Conservation (phyloP, 148 eudicot species). For the Drosera capensis region DNA sequence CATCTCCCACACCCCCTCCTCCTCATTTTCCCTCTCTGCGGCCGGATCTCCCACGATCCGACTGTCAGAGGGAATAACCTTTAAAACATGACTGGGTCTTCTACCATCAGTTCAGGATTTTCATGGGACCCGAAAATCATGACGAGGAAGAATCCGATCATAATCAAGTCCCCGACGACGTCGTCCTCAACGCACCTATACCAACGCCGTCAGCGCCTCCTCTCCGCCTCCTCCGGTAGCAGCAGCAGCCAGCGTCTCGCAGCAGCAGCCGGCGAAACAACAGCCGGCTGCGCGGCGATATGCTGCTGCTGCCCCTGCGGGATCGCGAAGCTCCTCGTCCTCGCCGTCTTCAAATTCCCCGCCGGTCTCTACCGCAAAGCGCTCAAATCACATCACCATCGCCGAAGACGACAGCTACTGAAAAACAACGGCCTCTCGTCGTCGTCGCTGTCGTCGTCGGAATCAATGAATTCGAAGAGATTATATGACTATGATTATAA, state of each 20-base stretch:
- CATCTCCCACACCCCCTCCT: too few species aligned
- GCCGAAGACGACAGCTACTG: conserved; percentile 3
- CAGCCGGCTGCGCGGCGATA: conserved; percentile 50
- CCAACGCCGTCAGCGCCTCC: background rate
- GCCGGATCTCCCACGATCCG: too few species aligned
- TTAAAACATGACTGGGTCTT: too few species aligned
- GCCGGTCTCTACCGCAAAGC: conserved; percentile 33
- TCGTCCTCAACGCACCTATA: background rate
- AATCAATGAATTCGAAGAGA: background rate
- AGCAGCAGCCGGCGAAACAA: conserved; percentile 45
- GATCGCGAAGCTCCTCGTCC: conserved; percentile 21
- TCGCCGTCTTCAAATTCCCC: conserved; percentile 32
- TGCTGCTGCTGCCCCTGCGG: conserved; percentile 49
- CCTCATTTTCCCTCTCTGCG: too few species aligned
- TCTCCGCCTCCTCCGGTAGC: background rate
- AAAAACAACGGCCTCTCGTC: conserved; percentile 1
- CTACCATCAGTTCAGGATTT: too few species aligned
- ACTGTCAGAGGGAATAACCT: too few species aligned
- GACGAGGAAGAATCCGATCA: background rate
- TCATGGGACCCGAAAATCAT: too few species aligned
- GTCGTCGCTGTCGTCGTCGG: conserved; percentile 2
- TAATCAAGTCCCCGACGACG: background rate
- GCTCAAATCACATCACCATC: background rate
- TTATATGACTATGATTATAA: too few species aligned
- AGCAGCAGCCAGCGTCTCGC: conserved; percentile 14